Base-by-base conservation (phyloP, 2,329 filamentous ascomycete species). In the Ophiostoma quercus region DNA sequence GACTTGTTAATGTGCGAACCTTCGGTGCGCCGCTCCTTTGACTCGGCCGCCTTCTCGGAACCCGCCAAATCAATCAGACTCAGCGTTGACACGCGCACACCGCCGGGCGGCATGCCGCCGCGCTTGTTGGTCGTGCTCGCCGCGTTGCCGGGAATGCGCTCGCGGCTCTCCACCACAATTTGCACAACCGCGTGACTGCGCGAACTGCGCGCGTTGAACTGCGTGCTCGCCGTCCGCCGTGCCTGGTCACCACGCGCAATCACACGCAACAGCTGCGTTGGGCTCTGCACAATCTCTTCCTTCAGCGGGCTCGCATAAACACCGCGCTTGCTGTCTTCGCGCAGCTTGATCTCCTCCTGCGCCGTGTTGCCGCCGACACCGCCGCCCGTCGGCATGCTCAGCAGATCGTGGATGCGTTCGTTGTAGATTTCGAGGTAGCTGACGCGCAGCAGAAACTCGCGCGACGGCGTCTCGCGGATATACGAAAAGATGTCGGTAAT, bases 361-460 rank as follows among this genome's bases (percentile, higher is more conserved):
- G 83, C 81, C 11, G 78, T 82, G 14, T 80, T 82, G 22, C 82
- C 82, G 25, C 85, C 88, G 22, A 83, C 77, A 5, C 84, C 87
- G 57, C 80, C 81, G 14, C 84, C 84, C 0, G 86, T 84, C 0
- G 92, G 85, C 78, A 92, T 90, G 73, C 90, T 94, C 63, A 99
- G 83, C 67, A 99, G 82, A 79, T 99, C 95, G 77, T 97, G 92
- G 71, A 99, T 98, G 79, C 88, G 96, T 78, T 99, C 95, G 76
- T 99, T 99, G 81, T 99, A 99, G 72, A 99, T 99, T 81, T 99
- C 95, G 73, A 99, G 84, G 77, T 99, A 99, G 83, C 94, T 98
- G 77, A 99, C 95, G 73, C 95, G 90, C 70, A 99, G 85, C 70
- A 99, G 81, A 74, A 99, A 99, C 77, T 99, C 95, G 71, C 95